These are phyloP conservation scores for Corinectria fuckeliana DNA, from an alignment of 2,329 filamentous ascomycete genomes.

Conservation along the genomic window DNA sequence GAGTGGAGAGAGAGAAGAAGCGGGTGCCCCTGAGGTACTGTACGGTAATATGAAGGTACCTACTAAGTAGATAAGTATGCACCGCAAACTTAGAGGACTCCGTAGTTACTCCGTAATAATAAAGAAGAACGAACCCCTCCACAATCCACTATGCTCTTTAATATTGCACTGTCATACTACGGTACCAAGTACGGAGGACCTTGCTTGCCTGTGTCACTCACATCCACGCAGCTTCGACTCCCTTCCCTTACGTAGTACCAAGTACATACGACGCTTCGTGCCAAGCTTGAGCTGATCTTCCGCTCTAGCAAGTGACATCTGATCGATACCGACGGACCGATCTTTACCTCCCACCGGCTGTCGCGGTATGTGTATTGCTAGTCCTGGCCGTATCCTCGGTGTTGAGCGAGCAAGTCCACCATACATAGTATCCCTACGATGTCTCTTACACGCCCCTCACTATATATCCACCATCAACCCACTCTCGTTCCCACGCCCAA, in stretches of 20 bases:
- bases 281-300: no score
- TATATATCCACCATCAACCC: slow-evolving; percentile 20
- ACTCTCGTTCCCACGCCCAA: slow-evolving; percentile 6
- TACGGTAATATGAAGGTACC: no score
- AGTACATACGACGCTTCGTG: no score
- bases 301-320: no score
- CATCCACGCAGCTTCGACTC: no score
- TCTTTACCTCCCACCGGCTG: no score
- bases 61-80: no score
- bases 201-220: no score
- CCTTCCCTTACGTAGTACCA: no score
- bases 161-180: neutral
- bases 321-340: no score
- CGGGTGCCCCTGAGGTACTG: slow-evolving; percentile 4
- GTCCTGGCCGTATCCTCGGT: neutral
- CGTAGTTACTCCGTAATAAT: slow-evolving; percentile 6
- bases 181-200: no score
- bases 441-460: slow-evolving; percentile 17
- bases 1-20: slow-evolving; percentile 16
- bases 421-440: slow-evolving; percentile 16
- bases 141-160: slow-evolving; percentile 2
- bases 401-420: slow-evolving; percentile 2
- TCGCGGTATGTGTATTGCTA: neutral
- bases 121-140: slow-evolving; percentile 22
- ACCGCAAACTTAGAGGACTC: no score